Base-by-base conservation (phyloP, 192 early-diverging fungal species). In the Coemansia sp. region DNA sequence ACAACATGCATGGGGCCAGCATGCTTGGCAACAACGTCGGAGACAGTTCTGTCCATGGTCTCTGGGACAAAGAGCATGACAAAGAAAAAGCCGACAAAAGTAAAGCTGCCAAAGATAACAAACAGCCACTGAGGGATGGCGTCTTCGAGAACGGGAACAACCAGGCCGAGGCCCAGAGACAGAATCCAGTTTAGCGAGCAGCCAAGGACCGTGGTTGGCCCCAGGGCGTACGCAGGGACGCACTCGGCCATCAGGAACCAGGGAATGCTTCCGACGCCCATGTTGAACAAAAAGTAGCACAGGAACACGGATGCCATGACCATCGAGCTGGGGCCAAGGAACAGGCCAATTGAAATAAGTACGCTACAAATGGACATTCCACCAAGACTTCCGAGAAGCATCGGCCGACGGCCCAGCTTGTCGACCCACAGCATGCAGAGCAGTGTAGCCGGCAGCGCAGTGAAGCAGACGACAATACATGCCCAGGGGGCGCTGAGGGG, bases 201-300 rank as follows among this genome's bases (percentile, higher is more conserved):
- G 32, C 88, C 85, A 7, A 90, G 49, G n/a, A 84, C 77, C 7
- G 85, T 84, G 3, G 87, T 85, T 11, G 86, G 58, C 13, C 85
- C 82, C 7, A 87, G 74, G 0, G 89, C 89, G 55, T 89, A 88
- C 1, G 84, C 81, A 3, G 91, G 90, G 13, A 88, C 66, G 22
- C 85, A 69, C 60, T 93, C 91, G 9, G 89, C 85, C 0, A 87
- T 70, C 52, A 89, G 77, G 58, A 91, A 70, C 89, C 90, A 93
- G 7, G 93, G 88, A 47, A 92, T 89, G 2, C 85, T 82, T n/a
- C 89, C 90, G 7, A 90, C 53, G 28, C 90, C 91, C 49, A 92
- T 67, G 47, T 88, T 87, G 69, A 91, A 91, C 35, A 74, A 64
- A 54, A 84, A 85, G 47, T 85, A 88, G 77, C 86, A 91, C 29